Base-by-base conservation (phyloP, 345 rosid species). In the Orychophragmus violaceus region DNA sequence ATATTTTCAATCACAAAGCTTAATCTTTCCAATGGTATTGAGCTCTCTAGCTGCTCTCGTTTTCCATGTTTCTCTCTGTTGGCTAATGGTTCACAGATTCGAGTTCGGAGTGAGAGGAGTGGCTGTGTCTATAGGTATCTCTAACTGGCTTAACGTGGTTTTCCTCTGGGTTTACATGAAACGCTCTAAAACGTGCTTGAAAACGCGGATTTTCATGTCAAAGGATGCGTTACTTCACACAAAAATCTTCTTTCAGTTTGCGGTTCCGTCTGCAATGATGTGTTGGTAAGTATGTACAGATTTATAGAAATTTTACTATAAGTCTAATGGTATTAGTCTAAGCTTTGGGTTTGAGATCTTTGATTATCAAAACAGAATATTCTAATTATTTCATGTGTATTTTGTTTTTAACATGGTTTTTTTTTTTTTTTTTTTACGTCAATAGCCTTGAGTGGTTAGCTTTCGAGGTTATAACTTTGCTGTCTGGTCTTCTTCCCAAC, bases 391-490 rank as follows among this genome's bases (percentile, higher is more conserved):
- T 46, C 51, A n/a, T 19, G n/a, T 46, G 51, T 10, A n/a, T n/a
- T n/a, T n/a, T n/a, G n/a, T n/a, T n/a, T n/a, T n/a, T n/a, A n/a
- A n/a, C n/a, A n/a, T n/a, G n/a, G n/a, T n/a, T n/a, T n/a, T 8
- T 19, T 42, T 39, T n/a, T n/a, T 8, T n/a, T 39, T 39, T 23
- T 22, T 52, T 22, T 13, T 18, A 8, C 27, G 27, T 44, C 2
- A 18, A 62, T 66, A 85, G 90, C 80, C 82, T 83, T 46, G 87
- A 83, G 64, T 83, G 88, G 87, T 83, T 86, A 78, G 83, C 91
- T 58, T 83, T 62, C 63, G 91, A 85, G 76, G 74, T 79, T 39
- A 62, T 85, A 48, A 66, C 82, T 57, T 69, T 85, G 77, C 76
- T 85, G 8, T 83, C 91, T 19, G 88, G 91, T 30, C 66, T 85